Evolutionary conservation across 2,329 filamentous ascomycete species (phyloP).

Genomic region (Graphilbum fragrans): DNA sequence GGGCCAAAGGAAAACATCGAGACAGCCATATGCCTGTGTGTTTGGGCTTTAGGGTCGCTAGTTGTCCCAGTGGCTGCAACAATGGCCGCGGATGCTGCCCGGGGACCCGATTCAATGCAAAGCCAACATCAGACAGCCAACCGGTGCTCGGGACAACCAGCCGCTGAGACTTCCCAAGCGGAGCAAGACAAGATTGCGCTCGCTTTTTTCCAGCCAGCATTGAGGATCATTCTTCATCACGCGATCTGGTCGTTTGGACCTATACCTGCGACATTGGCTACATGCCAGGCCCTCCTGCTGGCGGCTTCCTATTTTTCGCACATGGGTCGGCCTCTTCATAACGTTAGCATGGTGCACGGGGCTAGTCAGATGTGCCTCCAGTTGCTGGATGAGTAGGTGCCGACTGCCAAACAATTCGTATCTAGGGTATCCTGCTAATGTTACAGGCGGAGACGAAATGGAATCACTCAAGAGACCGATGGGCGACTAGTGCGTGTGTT

Average conservation of each 20-base stretch:
- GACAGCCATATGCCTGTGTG: slow-evolving; percentile 22
- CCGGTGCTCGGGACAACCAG: neutral
- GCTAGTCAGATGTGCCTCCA: slow-evolving; percentile 19
- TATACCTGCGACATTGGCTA: slow-evolving; percentile 9
- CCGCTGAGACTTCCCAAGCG: slow-evolving; percentile 4
- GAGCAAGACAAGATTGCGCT: slow-evolving; percentile 18
- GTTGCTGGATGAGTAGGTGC: slow-evolving; percentile 17
- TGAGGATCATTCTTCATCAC: slow-evolving; percentile 20
- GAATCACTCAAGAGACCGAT: slow-evolving; percentile 12
- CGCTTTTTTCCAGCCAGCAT: slow-evolving; percentile 21
- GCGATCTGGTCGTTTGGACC: slow-evolving; percentile 21
- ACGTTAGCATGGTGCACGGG: slow-evolving; percentile 20
- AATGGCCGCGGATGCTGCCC: neutral
- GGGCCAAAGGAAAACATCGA: slow-evolving; percentile 8
- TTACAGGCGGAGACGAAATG: neutral
- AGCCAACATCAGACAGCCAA: neutral
- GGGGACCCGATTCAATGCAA: too few relatives aligned
- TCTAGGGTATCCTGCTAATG: neutral
- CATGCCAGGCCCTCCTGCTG: slow-evolving; percentile 23
- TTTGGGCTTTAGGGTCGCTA: slow-evolving; percentile 22
- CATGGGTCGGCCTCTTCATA: slow-evolving; percentile 23
- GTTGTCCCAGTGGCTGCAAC: neutral
- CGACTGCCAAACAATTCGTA: neutral
- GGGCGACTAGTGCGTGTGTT: slow-evolving; percentile 46
- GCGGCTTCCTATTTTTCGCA: slow-evolving; percentile 24